Evolutionary conservation across 495 filamentous ascomycete genomes (phyloP).

Genomic region (Penicillium cinerascens): DNA sequence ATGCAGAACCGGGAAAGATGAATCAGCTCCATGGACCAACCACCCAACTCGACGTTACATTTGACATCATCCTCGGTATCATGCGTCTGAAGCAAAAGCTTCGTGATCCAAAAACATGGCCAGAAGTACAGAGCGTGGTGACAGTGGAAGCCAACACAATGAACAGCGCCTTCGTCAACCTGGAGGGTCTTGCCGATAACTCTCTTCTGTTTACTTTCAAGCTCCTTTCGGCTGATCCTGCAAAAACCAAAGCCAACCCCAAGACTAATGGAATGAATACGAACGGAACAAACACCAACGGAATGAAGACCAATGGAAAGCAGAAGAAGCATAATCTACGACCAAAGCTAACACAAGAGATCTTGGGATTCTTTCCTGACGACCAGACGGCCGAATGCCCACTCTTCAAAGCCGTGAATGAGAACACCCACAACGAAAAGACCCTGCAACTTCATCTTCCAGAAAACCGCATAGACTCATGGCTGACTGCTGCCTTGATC

Average conservation of each 20-base stretch:
- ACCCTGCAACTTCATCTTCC: slow-evolving; percentile 24
- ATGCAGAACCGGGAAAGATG: slow-evolving; percentile 11
- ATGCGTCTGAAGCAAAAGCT: slow-evolving; percentile 25
- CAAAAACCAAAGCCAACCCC: background rate
- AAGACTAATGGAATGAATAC: no score
- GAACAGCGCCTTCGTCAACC: slow-evolving; percentile 25
- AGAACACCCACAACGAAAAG: slow-evolving; percentile 8
- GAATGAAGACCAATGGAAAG: no score
- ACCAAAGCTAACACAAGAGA: background rate
- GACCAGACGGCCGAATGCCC: background rate
- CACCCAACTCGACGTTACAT: slow-evolving; percentile 24
- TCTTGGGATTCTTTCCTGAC: slow-evolving; percentile 12
- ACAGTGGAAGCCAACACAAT: slow-evolving; percentile 11
- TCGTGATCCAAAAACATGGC: slow-evolving; percentile 4
- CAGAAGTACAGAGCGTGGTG: background rate
- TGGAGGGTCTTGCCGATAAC: slow-evolving; percentile 26
- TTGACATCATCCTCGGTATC: slow-evolving; percentile 21
- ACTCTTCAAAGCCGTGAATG: slow-evolving; percentile 20
- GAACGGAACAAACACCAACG: no score
- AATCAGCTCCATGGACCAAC: slow-evolving; percentile 12
- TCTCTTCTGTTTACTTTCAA: slow-evolving; percentile 25
- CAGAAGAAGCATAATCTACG: background rate
- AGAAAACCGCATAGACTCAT: slow-evolving; percentile 14
- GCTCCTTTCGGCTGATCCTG: background rate
- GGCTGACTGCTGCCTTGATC: slow-evolving; percentile 32